These are phyloP conservation scores for Lasiodiplodia gonubiensis DNA, from an alignment of 2,329 filamentous ascomycete genomes.

Conservation along the genomic window DNA sequence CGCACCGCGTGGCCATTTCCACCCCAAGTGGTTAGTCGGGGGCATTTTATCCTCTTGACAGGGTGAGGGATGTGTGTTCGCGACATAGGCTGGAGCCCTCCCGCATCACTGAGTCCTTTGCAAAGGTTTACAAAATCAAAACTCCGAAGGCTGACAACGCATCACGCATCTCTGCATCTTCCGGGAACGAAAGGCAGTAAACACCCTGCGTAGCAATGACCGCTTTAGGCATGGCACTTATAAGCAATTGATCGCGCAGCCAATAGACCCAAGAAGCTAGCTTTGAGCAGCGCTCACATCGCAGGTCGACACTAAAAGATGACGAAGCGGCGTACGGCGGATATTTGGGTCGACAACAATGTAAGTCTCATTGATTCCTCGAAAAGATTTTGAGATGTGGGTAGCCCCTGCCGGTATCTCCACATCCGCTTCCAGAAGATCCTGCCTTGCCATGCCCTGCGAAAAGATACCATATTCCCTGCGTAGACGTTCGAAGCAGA, in stretches of 20 bases:
- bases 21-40: neutral
- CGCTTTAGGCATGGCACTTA: neutral
- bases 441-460: too few species aligned
- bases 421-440: too few species aligned
- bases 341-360: neutral
- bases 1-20: neutral
- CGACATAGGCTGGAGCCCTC: neutral
- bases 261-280: neutral
- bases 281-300: neutral
- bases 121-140: too few species aligned
- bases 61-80: neutral
- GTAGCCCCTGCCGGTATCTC: neutral
- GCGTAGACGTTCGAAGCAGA: too few species aligned
- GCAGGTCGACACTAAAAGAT: neutral
- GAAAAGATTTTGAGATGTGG: neutral
- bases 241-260: neutral
- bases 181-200: neutral
- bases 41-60: neutral
- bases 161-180: neutral
- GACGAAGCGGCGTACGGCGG: too few species aligned
- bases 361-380: neutral
- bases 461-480: too few species aligned
- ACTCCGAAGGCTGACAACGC: neutral
- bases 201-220: neutral
- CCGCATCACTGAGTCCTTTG: neutral